phyloP scores from a whole-genome alignment of 257 asterid genomes.

The Fraxinus excelsior region DNA sequence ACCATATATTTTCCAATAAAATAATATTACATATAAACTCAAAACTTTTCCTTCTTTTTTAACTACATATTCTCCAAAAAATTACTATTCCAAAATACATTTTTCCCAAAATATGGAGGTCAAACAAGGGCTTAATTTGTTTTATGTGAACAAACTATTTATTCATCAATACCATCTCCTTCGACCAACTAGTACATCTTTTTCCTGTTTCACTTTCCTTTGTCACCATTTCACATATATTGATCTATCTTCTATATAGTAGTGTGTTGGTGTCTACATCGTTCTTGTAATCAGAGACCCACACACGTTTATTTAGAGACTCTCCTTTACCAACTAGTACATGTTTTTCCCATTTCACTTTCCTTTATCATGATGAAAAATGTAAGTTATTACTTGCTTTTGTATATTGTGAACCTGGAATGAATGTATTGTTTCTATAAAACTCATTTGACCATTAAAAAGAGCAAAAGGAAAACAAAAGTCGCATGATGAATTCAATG shows the following conservation, averaged over 20 bases:
- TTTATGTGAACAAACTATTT: background rate
- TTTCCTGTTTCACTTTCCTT: background rate
- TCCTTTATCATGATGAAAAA: background rate
- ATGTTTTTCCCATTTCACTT: too few species aligned
- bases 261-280: background rate
- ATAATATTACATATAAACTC: too few species aligned
- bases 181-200: background rate
- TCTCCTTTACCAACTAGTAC: too few species aligned
- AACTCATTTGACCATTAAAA: background rate
- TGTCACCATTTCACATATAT: too few species aligned
- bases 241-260: background rate
- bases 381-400: background rate
- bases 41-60: too few species aligned
- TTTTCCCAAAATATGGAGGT: too few species aligned
- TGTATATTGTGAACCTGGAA: background rate
- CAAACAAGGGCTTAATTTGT: too few species aligned
- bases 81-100: too few species aligned
- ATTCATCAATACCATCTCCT: background rate
- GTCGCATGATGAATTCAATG: background rate
- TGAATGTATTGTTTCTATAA: background rate
- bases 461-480: background rate
- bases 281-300: background rate
- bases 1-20: too few species aligned
- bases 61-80: too few species aligned
- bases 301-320: too few species aligned